Percentiles rank a stretch among this genome's conserved stretches.
Conservation (phyloP, 495 filamentous ascomycete species). For the Tetracladium marchalianum region DNA sequence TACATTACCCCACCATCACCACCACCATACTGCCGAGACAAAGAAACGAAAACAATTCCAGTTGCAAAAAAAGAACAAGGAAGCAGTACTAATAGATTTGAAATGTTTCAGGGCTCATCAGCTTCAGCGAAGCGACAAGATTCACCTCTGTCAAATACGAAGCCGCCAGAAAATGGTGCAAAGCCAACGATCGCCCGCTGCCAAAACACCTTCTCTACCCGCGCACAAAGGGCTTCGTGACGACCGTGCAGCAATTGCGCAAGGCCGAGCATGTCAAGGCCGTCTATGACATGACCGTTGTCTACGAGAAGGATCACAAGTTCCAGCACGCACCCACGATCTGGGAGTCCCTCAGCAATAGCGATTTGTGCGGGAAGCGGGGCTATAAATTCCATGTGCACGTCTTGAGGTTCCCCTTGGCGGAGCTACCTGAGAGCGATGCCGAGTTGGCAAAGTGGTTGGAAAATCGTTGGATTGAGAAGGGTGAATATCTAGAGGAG, state of each 20-base stretch:
- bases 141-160: constrained; percentile 41
- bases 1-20: not conserved
- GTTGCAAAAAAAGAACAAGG: not conserved
- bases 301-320: constrained; percentile 34
- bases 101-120: constrained; percentile 42
- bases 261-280: constrained; percentile 40
- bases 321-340: constrained; percentile 41
- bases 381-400: constrained; percentile 42
- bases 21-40: not conserved
- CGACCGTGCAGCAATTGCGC: constrained; percentile 42
- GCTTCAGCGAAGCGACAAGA: constrained; percentile 48
- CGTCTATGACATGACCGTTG: constrained; percentile 48
- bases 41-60: not conserved
- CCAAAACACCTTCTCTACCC: constrained; percentile 46
- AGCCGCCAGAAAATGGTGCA: constrained; percentile 38
- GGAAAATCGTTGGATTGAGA: constrained; percentile 42
- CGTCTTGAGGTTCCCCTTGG: constrained; percentile 33
- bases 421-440: constrained; percentile 32
- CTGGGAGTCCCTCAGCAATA: constrained; percentile 35
- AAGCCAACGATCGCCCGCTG: constrained; percentile 31
- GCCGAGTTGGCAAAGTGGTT: constrained; percentile 41
- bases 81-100: not conserved
- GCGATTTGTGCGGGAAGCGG: constrained; percentile 24
- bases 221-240: constrained; percentile 45
- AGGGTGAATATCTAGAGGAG: constrained; percentile 39